A percentile compares a stretch with the other conserved stretches of the same genome.
phyloP scores from a whole-genome alignment of 2,329 filamentous ascomycete species.

The Dothidotthia symphoricarpi region DNA sequence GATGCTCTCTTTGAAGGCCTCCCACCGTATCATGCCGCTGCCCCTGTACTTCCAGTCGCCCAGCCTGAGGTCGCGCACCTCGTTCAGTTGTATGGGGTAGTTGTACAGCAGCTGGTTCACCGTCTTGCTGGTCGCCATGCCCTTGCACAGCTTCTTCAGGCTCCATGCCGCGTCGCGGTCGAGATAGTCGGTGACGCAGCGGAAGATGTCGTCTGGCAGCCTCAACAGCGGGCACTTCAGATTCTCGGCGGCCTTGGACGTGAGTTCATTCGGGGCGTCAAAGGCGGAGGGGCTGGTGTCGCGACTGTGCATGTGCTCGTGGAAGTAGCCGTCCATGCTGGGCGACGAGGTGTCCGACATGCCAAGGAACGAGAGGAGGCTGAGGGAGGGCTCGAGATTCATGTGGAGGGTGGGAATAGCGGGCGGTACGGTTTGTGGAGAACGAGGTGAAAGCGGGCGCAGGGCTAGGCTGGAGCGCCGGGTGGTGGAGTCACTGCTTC shows the following conservation, averaged over 20 bases:
- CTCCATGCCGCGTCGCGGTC: conserved; percentile 34
- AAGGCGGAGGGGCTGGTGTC: conserved; percentile 24
- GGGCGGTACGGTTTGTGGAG: not conserved
- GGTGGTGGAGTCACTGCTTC: too few relatives aligned
- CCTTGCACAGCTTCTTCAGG: conserved; percentile 35
- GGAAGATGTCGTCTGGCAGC: conserved; percentile 40
- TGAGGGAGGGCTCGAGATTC: conserved; percentile 15
- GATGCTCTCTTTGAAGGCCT: conserved; percentile 33
- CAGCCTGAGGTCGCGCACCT: conserved; percentile 34
- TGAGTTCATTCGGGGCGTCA: conserved; percentile 17
- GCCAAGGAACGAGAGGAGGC: conserved; percentile 21
- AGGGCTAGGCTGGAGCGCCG: too few relatives aligned
- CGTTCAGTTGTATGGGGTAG: conserved; percentile 32
- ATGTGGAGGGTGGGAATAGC: conserved; percentile 3
- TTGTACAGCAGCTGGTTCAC: conserved; percentile 35
- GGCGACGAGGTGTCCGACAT: conserved; percentile 23
- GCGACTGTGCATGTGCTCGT: conserved; percentile 15
- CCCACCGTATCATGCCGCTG: conserved; percentile 31
- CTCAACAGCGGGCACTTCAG: conserved; percentile 28
- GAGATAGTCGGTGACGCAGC: conserved; percentile 38
- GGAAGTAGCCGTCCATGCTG: conserved; percentile 15
- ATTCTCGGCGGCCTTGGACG: conserved; percentile 14
- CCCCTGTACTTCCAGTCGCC: conserved; percentile 36
- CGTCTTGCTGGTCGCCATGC: conserved; percentile 30
- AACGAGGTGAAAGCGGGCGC: too few relatives aligned